A percentile compares a stretch with the other conserved stretches of the same genome.
Evolutionary conservation across 2,329 filamentous ascomycete genomes (phyloP).

Genomic region (Orbilia oligospora): DNA sequence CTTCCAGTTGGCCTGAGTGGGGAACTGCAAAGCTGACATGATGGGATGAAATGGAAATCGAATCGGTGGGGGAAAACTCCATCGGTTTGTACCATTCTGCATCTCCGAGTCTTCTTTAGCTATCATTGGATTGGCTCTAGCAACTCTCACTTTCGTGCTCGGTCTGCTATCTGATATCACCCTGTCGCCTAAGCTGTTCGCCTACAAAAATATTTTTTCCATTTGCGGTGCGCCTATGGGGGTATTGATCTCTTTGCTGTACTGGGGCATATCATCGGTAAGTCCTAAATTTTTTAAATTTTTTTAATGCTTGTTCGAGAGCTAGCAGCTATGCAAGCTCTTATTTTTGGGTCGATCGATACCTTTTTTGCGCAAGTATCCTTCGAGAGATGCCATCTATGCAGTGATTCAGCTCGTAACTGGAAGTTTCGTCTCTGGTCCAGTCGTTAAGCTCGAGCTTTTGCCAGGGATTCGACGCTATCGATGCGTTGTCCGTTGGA

Average conservation of each 20-base stretch:
- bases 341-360: constrained; percentile 37
- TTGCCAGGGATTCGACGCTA: constrained; percentile 5
- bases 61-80: constrained; percentile 9
- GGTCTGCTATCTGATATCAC: constrained; percentile 78
- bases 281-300: constrained; percentile 50
- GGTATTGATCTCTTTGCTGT: constrained; percentile 78
- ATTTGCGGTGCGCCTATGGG: constrained; percentile 79
- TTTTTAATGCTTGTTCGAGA: constrained; percentile 34
- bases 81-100: constrained; percentile 12
- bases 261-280: constrained; percentile 77
- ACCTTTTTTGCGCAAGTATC: constrained; percentile 38
- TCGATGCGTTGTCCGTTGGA: constrained; percentile 50
- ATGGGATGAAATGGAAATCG: constrained; percentile 46
- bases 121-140: constrained; percentile 77
- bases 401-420: constrained; percentile 31
- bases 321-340: constrained; percentile 6
- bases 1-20: constrained; percentile 37
- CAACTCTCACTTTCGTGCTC: constrained; percentile 74
- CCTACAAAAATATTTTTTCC: constrained; percentile 77
- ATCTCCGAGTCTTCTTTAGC: constrained; percentile 15
- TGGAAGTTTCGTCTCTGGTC: constrained; percentile 10
- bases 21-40: constrained; percentile 59
- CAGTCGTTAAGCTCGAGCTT: not conserved
- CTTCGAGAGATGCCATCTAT: constrained; percentile 31
- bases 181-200: constrained; percentile 73